Base-by-base conservation (phyloP, 2,329 filamentous ascomycete species). In the Leptodontidium sp. region DNA sequence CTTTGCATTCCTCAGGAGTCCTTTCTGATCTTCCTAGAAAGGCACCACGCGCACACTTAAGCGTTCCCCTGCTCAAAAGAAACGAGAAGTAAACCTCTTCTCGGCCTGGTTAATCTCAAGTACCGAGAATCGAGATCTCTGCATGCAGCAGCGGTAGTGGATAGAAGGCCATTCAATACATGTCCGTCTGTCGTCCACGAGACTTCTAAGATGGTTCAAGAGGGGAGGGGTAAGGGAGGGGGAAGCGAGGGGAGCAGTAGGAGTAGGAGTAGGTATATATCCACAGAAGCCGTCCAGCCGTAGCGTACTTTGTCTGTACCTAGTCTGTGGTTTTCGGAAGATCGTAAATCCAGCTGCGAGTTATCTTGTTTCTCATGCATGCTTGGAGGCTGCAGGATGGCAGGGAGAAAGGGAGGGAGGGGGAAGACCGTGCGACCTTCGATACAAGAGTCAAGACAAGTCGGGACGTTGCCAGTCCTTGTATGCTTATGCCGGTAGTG, bases 331-430 rank as follows among this genome's bases (percentile, higher is more conserved):
- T 7, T 35, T 32, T 45, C 55, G 55, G 55, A 43, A 59, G 35
- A 59, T 61, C 43, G 59, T 35, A 62, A n/a, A 62, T 62, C 43
- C 24, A 49, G 58, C 40, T 47, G 58, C 47, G 21, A 47, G 14
- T 38, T 45, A 24, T 9, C 24, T 61, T 3, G 3, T 32, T 32
- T 32, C 4, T 3, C 29, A 32, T 32, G 58, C 9, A 62, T 62
- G 40, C 6, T n/a, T 29, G 40, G 43, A 17, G 26, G 32, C 11
- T 32, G 15, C 29, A 32, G 29, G 29, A 32, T 3, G 29, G 29
- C 6, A 32, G 3, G 29, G 29, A 6, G 29, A 32, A 6, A 32
- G 29, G 29, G 29, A 32, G 43, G 14, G 12, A 15, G 35, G 35
- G 5, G 17, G 43, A 61, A 61, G 43, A 14, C 40, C 38, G 58